Evolutionary conservation across 1,284 basidiomycete genomes (phyloP), one percentile per base, ranked within the genome.

Genomic region (Bjerkandera adusta): DNA sequence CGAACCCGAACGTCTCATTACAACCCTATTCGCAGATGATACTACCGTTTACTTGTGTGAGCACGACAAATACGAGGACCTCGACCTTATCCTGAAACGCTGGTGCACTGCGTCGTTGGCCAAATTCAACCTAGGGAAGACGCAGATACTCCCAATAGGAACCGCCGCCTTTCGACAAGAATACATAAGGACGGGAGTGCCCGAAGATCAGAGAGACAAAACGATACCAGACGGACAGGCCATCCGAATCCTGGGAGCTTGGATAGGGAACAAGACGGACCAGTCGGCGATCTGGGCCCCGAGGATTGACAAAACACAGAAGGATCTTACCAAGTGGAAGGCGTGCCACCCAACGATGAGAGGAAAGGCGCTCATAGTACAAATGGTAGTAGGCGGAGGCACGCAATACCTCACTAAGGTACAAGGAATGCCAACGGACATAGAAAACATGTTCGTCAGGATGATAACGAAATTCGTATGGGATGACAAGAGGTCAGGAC

Each of bases 91-190:
- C 0, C 57, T 68, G 0, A 30, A 57, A 0, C 38, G 29, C 3
- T 68, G 64, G 65, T 69, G 68, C 45, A 16, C n/a, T 0, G 67
- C 63, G 0, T 62, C 67, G 3, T 54, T 55, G 0, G 65, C 67
- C 0, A 61, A 59, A 20, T 70, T 70, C 47, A 70, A 71, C 48
- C 55, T 0, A 39, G 41, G 2, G 70, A 70, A 45, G 70, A 66
- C 0, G 63, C 65, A 44, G 56, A 63, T 65, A 44, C 56, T 72
- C 5, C 68, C 66, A 0, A 55, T 69, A 0, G 66, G 68, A 1
- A n/a, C 50, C 27, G 30, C 5, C 6, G 18, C 43, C 27, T 40
- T 41, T 44, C 1, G 34, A 10, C 1, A 43, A 18, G n/a, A n/a
- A n/a, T n/a, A n/a, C n/a, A n/a, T n/a, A n/a, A n/a, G n/a, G n/a